Percentiles rank a stretch among this genome's conserved stretches.
These are phyloP conservation scores for Tieghemiomyces parasiticus DNA, from an alignment of 192 early-diverging fungal genomes.

Conservation along the genomic window DNA sequence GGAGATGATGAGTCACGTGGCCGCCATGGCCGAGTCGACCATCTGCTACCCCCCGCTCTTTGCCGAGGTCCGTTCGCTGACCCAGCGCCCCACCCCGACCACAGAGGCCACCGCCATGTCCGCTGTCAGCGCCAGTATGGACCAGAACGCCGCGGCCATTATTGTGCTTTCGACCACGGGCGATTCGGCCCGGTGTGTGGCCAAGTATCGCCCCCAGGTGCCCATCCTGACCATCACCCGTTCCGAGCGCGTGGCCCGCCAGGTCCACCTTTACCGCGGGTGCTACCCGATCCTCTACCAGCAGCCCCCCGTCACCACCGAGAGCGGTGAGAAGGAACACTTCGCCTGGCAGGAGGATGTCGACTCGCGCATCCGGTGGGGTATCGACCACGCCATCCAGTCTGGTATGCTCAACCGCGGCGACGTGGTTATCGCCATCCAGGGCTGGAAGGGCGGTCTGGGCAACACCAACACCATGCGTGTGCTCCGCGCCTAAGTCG, in stretches of 20 bases:
- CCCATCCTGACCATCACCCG: constrained; percentile 90
- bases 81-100: constrained; percentile 57
- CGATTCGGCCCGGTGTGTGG: constrained; percentile 71
- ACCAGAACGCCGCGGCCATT: constrained; percentile 73
- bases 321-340: constrained; percentile 26
- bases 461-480: constrained; percentile 79
- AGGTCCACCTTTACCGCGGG: constrained; percentile 63
- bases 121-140: constrained; percentile 69
- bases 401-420: constrained; percentile 46
- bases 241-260: constrained; percentile 50
- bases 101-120: constrained; percentile 88
- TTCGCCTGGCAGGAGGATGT: constrained; percentile 73
- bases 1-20: constrained; percentile 87
- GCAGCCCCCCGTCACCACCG: constrained; percentile 19
- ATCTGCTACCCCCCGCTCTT: constrained; percentile 91
- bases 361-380: constrained; percentile 58
- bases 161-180: constrained; percentile 86
- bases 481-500: constrained; percentile 37
- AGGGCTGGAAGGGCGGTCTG: constrained; percentile 62
- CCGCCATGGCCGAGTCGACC: constrained; percentile 81
- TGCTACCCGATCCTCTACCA: constrained; percentile 68
- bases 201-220: constrained; percentile 86
- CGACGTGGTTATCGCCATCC: constrained; percentile 56
- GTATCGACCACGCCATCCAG: constrained; percentile 56
- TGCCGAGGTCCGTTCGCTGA: constrained; percentile 67